Percentiles rank a stretch among this genome's conserved stretches.
phyloP scores from a whole-genome alignment of 768 basidiomycete genomes.

The Tubosaeta sp. region DNA sequence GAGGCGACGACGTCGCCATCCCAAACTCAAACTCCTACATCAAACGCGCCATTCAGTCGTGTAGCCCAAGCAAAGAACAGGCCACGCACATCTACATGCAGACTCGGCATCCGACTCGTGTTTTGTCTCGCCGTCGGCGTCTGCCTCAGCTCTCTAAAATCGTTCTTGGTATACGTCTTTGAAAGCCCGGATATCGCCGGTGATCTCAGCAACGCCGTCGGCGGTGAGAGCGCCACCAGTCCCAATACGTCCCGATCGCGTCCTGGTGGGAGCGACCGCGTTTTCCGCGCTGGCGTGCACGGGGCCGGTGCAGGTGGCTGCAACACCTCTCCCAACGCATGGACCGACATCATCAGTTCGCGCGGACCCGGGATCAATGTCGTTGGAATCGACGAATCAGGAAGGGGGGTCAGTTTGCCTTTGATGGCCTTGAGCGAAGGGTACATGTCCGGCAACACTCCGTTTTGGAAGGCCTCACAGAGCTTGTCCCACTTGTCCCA shows the following conservation, averaged over 20 bases:
- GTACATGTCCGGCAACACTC: conserved; percentile 25
- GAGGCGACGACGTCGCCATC: conserved; percentile 25
- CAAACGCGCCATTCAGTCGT: background rate
- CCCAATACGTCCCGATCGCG: conserved; percentile 41
- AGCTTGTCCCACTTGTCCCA: conserved; percentile 43
- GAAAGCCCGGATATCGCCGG: conserved; percentile 75
- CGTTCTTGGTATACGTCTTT: conserved; percentile 77
- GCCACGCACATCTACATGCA: conserved; percentile 72
- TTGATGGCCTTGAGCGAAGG: conserved; percentile 32
- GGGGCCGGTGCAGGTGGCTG: conserved; percentile 37
- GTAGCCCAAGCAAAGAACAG: conserved; percentile 5
- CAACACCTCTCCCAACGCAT: conserved; percentile 47
- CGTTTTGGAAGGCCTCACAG: conserved; percentile 35
- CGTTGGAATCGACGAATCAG: conserved; percentile 22
- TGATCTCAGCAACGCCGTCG: conserved; percentile 63
- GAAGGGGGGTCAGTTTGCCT: conserved; percentile 28
- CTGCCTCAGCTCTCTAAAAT: conserved; percentile 74
- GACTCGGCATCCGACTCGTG: conserved; percentile 82
- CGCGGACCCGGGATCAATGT: conserved; percentile 29
- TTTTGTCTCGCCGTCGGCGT: conserved; percentile 68
- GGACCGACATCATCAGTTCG: conserved; percentile 42
- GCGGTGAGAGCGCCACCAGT: conserved; percentile 64
- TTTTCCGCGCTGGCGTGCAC: conserved; percentile 49
- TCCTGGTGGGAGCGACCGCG: conserved; percentile 24
- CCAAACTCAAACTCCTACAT: conserved; percentile 35